Percentiles rank a stretch among this genome's conserved stretches.
Evolutionary conservation across 164 flowering plant genomes (phyloP).

Genomic region (Berberis vulgaris): DNA sequence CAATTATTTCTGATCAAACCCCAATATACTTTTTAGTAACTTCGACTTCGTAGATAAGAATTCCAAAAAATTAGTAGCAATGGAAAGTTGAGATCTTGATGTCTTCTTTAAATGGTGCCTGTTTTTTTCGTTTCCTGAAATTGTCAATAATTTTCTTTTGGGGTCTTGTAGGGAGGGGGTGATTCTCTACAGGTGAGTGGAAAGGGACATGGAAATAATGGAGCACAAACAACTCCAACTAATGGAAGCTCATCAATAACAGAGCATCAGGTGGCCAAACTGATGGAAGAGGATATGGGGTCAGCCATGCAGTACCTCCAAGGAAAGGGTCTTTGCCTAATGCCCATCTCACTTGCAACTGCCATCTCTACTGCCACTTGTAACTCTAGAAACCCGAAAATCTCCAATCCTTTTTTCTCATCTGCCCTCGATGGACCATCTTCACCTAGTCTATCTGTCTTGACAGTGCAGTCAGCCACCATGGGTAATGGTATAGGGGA

Average conservation of each 20-base stretch:
- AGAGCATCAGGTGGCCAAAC: constrained; percentile 83
- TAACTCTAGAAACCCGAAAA: constrained; percentile 31
- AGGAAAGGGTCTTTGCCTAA: constrained; percentile 92
- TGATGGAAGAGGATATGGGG: constrained; percentile 96
- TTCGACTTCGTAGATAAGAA: too few relatives aligned
- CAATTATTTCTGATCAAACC: too few relatives aligned
- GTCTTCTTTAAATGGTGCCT: too few relatives aligned
- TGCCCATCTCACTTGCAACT: constrained; percentile 94
- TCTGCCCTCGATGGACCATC: constrained; percentile 32
- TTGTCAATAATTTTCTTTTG: background rate
- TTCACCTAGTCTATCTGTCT: constrained; percentile 60
- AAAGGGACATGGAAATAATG: constrained; percentile 26
- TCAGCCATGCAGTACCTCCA: constrained; percentile 97
- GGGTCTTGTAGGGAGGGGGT: constrained; percentile 27
- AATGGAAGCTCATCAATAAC: constrained; percentile 51
- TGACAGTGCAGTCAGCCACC: constrained; percentile 63
- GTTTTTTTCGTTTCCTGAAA: too few relatives aligned
- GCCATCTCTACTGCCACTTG: constrained; percentile 82
- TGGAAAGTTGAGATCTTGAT: too few relatives aligned
- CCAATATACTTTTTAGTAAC: too few relatives aligned
- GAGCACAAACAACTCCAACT: constrained; percentile 41
- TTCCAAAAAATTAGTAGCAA: too few relatives aligned
- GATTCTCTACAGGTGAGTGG: constrained; percentile 32
- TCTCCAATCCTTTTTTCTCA: constrained; percentile 9
- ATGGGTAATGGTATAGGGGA: constrained; percentile 35